Evolutionary conservation across 139 green algal species (phyloP).

Genomic region (Haematococcus sp.): DNA sequence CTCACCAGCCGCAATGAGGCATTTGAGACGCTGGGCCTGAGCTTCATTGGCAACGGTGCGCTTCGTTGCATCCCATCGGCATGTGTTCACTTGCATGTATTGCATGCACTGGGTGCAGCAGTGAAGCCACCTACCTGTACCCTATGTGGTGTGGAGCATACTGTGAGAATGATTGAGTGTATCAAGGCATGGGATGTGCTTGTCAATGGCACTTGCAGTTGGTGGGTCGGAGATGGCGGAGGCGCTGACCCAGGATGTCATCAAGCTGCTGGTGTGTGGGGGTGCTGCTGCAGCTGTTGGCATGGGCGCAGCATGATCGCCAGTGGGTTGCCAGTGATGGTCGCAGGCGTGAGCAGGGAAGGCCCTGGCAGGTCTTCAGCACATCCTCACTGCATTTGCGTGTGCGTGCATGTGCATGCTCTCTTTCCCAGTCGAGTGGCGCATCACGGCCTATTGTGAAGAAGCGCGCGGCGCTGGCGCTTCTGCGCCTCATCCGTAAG

Average conservation of each 20-base stretch:
- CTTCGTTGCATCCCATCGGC: conserved; percentile 48
- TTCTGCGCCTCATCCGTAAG: conserved; percentile 93
- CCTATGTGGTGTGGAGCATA: too few species aligned
- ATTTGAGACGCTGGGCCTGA: conserved; percentile 93
- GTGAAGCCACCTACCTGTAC: too few species aligned
- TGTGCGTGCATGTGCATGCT: too few species aligned
- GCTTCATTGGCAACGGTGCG: conserved; percentile 85
- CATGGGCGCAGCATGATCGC: too few species aligned
- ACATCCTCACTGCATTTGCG: too few species aligned
- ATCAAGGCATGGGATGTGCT: too few species aligned
- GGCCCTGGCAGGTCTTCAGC: too few species aligned
- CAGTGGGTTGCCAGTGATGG: too few species aligned
- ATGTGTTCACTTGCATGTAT: not conserved
- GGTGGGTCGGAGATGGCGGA: conserved; percentile 95
- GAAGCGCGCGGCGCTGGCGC: conserved; percentile 96
- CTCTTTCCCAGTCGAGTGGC: conserved; percentile 77
- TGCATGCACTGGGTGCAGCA: too few species aligned
- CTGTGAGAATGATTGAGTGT: too few species aligned
- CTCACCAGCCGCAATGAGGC: conserved; percentile 90
- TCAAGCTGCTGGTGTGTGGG: conserved; percentile 80
- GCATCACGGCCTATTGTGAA: conserved; percentile 79
- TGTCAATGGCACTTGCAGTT: conserved; percentile 82
- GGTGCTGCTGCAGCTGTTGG: too few species aligned
- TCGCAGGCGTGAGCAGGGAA: too few species aligned
- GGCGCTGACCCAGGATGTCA: conserved; percentile 87